phyloP scores from a whole-genome alignment of 1,139 yeast species.

The Petasospora rhodanensis region DNA sequence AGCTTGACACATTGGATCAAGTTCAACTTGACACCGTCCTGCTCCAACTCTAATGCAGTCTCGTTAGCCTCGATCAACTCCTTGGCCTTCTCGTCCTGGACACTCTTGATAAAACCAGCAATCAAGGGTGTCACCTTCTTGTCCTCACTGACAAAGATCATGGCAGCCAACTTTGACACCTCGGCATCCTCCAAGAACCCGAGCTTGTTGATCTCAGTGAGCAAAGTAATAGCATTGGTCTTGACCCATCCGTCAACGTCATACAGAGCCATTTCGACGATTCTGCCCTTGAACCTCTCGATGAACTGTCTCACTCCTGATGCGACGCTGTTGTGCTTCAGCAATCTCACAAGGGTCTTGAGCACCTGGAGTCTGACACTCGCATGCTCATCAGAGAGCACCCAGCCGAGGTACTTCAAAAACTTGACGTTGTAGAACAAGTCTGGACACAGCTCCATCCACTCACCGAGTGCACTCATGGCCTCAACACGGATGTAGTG shows the following conservation, averaged over 20 bases:
- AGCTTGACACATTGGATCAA: conserved; percentile 34
- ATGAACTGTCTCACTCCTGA: conserved; percentile 65
- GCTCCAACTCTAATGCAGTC: conserved; percentile 28
- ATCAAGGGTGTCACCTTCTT: conserved; percentile 34
- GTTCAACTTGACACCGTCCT: conserved; percentile 29
- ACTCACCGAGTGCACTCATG: conserved; percentile 51
- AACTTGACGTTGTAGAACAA: conserved; percentile 64
- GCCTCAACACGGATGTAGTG: conserved; percentile 68
- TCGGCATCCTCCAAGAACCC: conserved; percentile 65
- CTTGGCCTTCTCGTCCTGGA: conserved; percentile 32
- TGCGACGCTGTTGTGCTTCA: conserved; percentile 38
- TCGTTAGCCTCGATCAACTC: conserved; percentile 36
- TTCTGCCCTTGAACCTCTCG: conserved; percentile 59
- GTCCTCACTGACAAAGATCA: conserved; percentile 38
- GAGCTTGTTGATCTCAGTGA: conserved; percentile 50
- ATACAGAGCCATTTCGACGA: conserved; percentile 55
- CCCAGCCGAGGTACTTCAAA: conserved; percentile 79
- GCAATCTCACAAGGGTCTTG: conserved; percentile 44
- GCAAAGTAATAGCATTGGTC: conserved; percentile 45
- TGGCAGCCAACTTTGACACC: conserved; percentile 35
- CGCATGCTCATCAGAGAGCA: conserved; percentile 64
- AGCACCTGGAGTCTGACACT: conserved; percentile 64
- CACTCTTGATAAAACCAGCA: conserved; percentile 39
- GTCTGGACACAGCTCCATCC: conserved; percentile 72
- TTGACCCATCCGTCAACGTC: conserved; percentile 55